Evolutionary conservation across 176 grass and related monocot genomes (phyloP), one percentile per base, ranked within the genome.

Genomic region (Areca catechu): DNA sequence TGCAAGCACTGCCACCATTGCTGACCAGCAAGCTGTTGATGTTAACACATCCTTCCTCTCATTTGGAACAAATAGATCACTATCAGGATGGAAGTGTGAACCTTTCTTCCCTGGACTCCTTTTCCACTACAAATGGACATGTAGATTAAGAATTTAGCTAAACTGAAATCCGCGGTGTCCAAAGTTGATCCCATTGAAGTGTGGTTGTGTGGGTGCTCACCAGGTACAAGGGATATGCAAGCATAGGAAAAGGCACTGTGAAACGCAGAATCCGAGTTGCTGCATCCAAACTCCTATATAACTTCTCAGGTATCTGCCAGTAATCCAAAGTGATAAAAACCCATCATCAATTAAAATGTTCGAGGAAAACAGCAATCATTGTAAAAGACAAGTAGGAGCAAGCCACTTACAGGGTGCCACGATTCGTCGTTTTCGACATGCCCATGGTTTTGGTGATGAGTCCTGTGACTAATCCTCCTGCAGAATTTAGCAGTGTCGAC

Each of bases 401-500:
- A 62, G 20, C 61, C 25, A 84, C 43, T 53, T 72, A 95, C 90
- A 57, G 90, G 90, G 60, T 95, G 86, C 90, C 90, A 95, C 28
- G 90, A 95, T 28, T 95, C 90, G 15, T 95, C 90, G 4, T 95
- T 95, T 71, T 95, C 90, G 37, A 95, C 90, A 51, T 95, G 90
- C n/a, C 90, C 90, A 16, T 95, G 90, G 71, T 95, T 83, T 67
- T 95, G 90, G 58, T 95, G 90, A 51, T 95, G 90, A 19, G 90
- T 90, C 80, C 86, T 89, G 60, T 95, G 90, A 74, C 90, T 95
- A 72, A 95, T 95, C 69, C 90, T 86, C 90, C 90, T 95, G 63
- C 55, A 83, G 12, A 58, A 17, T 17, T 27, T 69, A 53, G 19
- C 49, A 54, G 16, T 50, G 54, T 34, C 16, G 5, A 5, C 4